phyloP scores from a whole-genome alignment of 169 alveolate species.

The Plasmodium blacklocki region DNA sequence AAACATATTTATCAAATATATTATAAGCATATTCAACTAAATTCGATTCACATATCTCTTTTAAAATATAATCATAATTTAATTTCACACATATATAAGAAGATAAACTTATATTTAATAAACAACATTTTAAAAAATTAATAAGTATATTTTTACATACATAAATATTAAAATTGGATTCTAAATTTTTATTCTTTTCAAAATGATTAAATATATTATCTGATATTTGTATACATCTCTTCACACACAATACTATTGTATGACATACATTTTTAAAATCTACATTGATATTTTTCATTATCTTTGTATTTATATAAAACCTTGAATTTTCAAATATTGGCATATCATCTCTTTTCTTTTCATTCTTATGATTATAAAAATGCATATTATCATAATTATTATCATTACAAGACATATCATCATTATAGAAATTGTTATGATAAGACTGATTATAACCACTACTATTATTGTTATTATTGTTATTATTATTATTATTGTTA shows the following conservation, averaged over 20 bases:
- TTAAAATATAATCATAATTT: constrained; percentile 53
- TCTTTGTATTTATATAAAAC: constrained; percentile 25
- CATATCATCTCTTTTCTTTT: constrained; percentile 56
- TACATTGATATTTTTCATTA: constrained; percentile 21
- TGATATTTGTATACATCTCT: constrained; percentile 55
- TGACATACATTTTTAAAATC: constrained; percentile 55
- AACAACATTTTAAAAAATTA: constrained; percentile 44
- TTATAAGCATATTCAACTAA: constrained; percentile 36
- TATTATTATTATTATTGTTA: neutral
- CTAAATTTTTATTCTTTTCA: constrained; percentile 28
- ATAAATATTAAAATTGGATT: constrained; percentile 51
- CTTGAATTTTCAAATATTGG: constrained; percentile 66
- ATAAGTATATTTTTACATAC: constrained; percentile 54
- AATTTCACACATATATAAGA: constrained; percentile 51
- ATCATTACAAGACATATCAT: neutral
- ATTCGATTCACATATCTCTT: constrained; percentile 35
- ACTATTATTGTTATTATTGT: neutral
- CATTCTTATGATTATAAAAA: neutral
- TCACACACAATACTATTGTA: constrained; percentile 24
- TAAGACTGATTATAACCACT: neutral
- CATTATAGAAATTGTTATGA: neutral
- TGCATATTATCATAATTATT: neutral
- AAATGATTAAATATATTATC: constrained; percentile 29
- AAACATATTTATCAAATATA: constrained; percentile 53
- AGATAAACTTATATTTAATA: constrained; percentile 38